Percentiles rank a stretch among this genome's conserved stretches.
Conservation (phyloP, 306 rosid species). For the Sicyos baderoa region DNA sequence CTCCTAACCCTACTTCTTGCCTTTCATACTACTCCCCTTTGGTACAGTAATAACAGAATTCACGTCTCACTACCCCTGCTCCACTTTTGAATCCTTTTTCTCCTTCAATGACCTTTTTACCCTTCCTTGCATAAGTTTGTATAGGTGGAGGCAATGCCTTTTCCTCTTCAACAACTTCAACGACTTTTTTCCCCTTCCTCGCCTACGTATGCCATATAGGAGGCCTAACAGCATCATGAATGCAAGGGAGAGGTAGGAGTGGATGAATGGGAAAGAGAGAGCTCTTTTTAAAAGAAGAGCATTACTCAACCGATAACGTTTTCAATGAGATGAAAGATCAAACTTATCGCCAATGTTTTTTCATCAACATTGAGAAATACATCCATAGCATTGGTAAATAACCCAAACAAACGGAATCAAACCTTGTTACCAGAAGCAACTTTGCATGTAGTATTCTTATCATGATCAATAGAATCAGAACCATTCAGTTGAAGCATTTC, state of each 20-base stretch:
- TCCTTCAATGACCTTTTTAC: no score
- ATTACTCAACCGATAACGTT: background rate
- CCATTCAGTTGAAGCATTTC: slow-evolving; percentile 38
- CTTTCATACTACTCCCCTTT: no score
- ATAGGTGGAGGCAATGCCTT: no score
- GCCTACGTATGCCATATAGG: no score
- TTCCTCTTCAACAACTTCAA: no score
- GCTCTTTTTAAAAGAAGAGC: background rate
- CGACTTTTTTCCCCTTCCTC: no score
- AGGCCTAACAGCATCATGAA: background rate
- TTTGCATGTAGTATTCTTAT: background rate
- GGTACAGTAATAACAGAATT: no score
- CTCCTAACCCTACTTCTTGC: no score
- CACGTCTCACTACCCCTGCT: no score
- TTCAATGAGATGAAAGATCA: background rate
- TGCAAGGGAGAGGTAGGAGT: background rate
- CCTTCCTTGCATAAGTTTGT: no score
- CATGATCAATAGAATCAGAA: slow-evolving; percentile 13
- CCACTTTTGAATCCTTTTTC: no score
- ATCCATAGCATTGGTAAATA: background rate
- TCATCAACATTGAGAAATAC: background rate
- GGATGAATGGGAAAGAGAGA: background rate
- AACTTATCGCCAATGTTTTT: background rate
- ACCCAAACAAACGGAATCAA: background rate
- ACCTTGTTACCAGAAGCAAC: slow-evolving; percentile 26